Percentiles rank a stretch among this genome's conserved stretches.
phyloP scores from a whole-genome alignment of 768 basidiomycete genomes.

The Kockovaella imperatae region DNA sequence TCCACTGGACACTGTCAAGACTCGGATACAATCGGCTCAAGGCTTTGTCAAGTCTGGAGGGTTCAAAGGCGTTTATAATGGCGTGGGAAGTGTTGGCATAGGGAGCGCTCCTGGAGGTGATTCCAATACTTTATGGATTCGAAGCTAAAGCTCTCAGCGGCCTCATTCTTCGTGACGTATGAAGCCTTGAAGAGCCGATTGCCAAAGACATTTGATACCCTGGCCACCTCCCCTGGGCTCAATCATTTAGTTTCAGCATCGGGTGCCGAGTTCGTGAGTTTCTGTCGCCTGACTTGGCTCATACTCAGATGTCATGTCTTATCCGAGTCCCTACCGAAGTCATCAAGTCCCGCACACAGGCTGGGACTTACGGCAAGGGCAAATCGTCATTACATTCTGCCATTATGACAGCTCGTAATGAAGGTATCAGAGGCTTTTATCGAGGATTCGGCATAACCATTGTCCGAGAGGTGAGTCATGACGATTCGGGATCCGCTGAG shows the following conservation, averaged over 20 bases:
- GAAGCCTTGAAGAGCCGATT: constrained; percentile 74
- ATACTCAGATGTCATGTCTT: constrained; percentile 60
- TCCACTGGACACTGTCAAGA: constrained; percentile 94
- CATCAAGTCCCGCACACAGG: constrained; percentile 87
- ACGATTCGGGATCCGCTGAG: not conserved
- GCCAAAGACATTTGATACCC: constrained; percentile 53
- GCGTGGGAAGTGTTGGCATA: constrained; percentile 85
- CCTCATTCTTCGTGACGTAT: constrained; percentile 89
- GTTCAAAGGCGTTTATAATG: constrained; percentile 83
- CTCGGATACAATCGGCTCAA: constrained; percentile 77
- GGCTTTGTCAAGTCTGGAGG: constrained; percentile 83
- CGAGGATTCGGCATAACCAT: constrained; percentile 77
- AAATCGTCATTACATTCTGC: constrained; percentile 38
- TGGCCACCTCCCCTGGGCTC: constrained; percentile 49
- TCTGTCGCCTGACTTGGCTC: not conserved
- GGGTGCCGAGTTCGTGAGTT: constrained; percentile 53
- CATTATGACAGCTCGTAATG: constrained; percentile 47
- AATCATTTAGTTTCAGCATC: constrained; percentile 55
- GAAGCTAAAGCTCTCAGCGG: constrained; percentile 54
- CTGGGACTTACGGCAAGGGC: constrained; percentile 59
- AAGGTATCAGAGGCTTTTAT: constrained; percentile 74
- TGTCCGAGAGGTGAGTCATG: constrained; percentile 54
- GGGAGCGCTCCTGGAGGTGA: constrained; percentile 93
- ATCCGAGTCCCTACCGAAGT: constrained; percentile 94
- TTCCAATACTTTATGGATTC: constrained; percentile 9